phyloP scores from a whole-genome alignment of 2,329 filamentous ascomycete species.

The Penicillium hordei region DNA sequence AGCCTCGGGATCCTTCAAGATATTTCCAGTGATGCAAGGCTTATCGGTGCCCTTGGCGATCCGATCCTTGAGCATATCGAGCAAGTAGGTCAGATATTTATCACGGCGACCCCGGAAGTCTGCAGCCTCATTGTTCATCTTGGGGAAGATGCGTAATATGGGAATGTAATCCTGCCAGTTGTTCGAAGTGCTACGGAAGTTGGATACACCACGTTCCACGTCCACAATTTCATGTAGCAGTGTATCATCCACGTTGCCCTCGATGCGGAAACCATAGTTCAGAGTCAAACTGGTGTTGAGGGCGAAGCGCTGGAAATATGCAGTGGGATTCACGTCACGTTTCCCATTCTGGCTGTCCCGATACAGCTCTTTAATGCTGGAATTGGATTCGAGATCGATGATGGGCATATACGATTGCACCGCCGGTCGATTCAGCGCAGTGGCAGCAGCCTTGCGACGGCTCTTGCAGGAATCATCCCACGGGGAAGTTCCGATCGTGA shows the following conservation, averaged over 20 bases:
- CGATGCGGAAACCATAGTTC: conserved; percentile 76
- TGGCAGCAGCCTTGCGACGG: conserved; percentile 74
- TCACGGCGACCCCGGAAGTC: conserved; percentile 69
- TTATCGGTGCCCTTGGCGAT: conserved; percentile 64
- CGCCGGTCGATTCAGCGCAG: conserved; percentile 72
- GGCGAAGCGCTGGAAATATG: conserved; percentile 73
- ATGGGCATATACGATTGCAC: conserved; percentile 80
- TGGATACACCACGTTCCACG: conserved; percentile 73
- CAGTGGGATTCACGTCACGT: conserved; percentile 66
- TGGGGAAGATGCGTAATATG: conserved; percentile 64
- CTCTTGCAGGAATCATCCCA: conserved; percentile 81
- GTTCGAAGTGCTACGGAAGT: conserved; percentile 75
- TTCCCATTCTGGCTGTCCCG: conserved; percentile 62
- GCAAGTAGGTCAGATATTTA: conserved; percentile 61
- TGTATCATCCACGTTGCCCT: conserved; percentile 65
- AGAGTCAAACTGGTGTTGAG: conserved; percentile 75
- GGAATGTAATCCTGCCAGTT: conserved; percentile 88
- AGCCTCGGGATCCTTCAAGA: conserved; percentile 68
- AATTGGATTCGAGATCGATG: conserved; percentile 72
- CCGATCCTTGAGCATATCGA: conserved; percentile 60
- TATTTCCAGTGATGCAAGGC: conserved; percentile 68
- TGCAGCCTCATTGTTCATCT: conserved; percentile 61
- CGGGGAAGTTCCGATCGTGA: conserved; percentile 79
- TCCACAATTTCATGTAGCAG: conserved; percentile 71
- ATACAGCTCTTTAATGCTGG: conserved; percentile 71